These are phyloP conservation scores for Udeniomyces megalosporus DNA, from an alignment of 768 basidiomycete species.

Conservation along the genomic window DNA sequence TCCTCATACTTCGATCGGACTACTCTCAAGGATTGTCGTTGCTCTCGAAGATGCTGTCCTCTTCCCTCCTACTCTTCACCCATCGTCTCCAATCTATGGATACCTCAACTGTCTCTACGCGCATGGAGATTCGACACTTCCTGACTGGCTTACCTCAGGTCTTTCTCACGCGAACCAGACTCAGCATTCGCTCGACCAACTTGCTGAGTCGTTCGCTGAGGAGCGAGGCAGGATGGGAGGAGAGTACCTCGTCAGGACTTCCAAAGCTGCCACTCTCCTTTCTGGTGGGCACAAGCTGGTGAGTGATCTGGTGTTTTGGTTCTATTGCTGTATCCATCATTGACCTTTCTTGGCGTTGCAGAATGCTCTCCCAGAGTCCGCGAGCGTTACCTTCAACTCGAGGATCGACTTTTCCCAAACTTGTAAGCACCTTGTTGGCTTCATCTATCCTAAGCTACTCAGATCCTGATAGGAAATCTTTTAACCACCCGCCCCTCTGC, in stretches of 20 bases:
- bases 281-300: background rate
- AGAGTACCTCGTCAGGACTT: conserved; percentile 11
- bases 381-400: conserved; percentile 3
- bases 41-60: conserved; percentile 13
- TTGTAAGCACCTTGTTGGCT: background rate
- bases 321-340: no score
- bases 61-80: conserved; percentile 14
- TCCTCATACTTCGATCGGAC: conserved; percentile 8
- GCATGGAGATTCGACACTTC: conserved; percentile 9
- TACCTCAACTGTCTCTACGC: conserved; percentile 9
- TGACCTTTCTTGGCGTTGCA: background rate
- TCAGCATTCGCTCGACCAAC: conserved; percentile 6
- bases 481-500: background rate
- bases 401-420: conserved; percentile 15
- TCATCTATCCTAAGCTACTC: background rate
- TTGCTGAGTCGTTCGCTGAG: conserved; percentile 5
- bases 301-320: background rate
- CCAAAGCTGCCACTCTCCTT: conserved; percentile 9
- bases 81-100: conserved; percentile 8
- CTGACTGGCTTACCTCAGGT: conserved; percentile 1
- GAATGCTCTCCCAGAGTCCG: conserved; percentile 13
- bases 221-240: conserved; percentile 1
- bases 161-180: conserved; percentile 9
- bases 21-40: conserved; percentile 4
- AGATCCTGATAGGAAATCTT: background rate